Conservation (phyloP, 805 yeast species). For the Kodamaea sagamina region DNA sequence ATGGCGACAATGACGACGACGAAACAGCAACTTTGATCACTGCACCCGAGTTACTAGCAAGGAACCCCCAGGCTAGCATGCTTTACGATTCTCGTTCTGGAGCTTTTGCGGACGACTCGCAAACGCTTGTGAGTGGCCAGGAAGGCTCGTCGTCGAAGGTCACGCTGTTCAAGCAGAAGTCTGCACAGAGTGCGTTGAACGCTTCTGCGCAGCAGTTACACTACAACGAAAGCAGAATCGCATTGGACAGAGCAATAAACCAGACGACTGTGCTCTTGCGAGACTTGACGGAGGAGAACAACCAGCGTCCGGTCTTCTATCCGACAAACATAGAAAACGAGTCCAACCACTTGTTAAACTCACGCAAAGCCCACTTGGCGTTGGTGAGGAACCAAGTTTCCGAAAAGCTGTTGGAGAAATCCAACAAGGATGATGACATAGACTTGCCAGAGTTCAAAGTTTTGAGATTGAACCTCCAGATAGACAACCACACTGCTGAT, state of each 20-base stretch:
- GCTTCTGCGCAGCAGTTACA: conserved; percentile 71
- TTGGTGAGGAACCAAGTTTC: conserved; percentile 43
- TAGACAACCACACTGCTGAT: conserved; percentile 32
- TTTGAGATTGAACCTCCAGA: conserved; percentile 60
- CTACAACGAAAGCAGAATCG: conserved; percentile 70
- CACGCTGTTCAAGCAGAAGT: conserved; percentile 2
- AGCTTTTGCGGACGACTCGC: conserved; percentile 8
- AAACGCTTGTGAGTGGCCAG: conserved; percentile 9
- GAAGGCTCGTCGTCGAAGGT: conserved; percentile 10
- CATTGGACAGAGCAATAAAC: conserved; percentile 62
- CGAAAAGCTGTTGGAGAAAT: conserved; percentile 20
- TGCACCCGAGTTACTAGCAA: conserved; percentile 11
- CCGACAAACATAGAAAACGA: conserved; percentile 48
- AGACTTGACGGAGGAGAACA: conserved; percentile 58
- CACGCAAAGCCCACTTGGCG: conserved; percentile 54
- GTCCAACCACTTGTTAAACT: conserved; percentile 42
- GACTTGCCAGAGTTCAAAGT: conserved; percentile 53
- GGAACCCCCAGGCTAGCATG: conserved; percentile 11
- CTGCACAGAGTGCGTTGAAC: conserved; percentile 25
- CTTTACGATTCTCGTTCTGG: conserved; percentile 9
- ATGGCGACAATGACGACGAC: conserved; percentile 12
- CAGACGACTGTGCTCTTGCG: conserved; percentile 52
- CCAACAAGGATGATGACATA: conserved; percentile 17
- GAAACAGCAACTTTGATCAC: conserved; percentile 16
- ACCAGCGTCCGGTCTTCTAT: conserved; percentile 59